phyloP scores from a whole-genome alignment of 495 filamentous ascomycete genomes.

The Arthonia radiata region DNA sequence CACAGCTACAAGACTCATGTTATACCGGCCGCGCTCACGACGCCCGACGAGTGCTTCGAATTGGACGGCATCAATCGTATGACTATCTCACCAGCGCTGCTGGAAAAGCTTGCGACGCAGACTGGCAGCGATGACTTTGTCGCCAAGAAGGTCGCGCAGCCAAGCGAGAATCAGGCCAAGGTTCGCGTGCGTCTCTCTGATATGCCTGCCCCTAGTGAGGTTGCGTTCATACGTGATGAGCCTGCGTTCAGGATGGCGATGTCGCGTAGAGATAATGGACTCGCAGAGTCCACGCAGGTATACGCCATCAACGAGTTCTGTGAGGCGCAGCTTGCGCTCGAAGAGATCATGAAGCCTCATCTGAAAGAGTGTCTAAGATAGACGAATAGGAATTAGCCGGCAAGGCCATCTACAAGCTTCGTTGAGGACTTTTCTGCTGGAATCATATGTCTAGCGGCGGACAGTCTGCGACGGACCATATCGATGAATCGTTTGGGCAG shows the following conservation, averaged over 20 bases:
- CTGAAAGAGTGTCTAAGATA: background rate
- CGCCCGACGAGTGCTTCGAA: conserved; percentile 27
- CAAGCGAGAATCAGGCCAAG: conserved; percentile 1
- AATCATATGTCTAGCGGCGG: no score
- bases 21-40: conserved; percentile 29
- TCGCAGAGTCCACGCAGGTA: conserved; percentile 24
- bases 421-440: no score
- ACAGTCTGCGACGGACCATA: no score
- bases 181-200: no score
- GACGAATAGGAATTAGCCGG: no score
- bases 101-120: conserved; percentile 20
- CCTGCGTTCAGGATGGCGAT: conserved; percentile 24
- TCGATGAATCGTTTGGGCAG: no score
- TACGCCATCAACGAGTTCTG: conserved; percentile 38
- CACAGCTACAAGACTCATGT: conserved; percentile 22
- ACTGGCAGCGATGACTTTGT: conserved; percentile 13
- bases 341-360: conserved; percentile 15
- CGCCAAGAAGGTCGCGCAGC: conserved; percentile 5
- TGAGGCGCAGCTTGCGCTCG: conserved; percentile 29
- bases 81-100: conserved; percentile 26
- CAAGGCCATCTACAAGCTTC: no score
- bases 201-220: no score
- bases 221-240: conserved; percentile 19
- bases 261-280: conserved; percentile 20
- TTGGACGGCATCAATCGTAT: conserved; percentile 33